These are phyloP conservation scores for Discostella stelligeroides DNA, from an alignment of 108 stramenopile genomes.

Conservation along the genomic window DNA sequence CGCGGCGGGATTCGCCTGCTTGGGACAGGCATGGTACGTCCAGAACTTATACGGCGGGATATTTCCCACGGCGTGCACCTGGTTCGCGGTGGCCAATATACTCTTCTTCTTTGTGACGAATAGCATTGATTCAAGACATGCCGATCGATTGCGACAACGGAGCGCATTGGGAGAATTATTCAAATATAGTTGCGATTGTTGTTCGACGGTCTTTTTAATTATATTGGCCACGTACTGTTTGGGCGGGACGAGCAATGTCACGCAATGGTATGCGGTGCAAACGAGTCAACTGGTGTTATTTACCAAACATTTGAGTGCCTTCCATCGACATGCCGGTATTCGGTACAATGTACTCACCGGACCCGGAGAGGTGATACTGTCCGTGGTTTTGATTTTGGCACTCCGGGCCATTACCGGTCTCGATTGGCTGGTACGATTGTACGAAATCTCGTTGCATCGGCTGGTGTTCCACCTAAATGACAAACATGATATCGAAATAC, in stretches of 20 bases:
- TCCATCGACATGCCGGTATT: slow-evolving; percentile 84
- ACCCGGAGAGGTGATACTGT: slow-evolving; percentile 83
- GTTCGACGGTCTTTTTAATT: slow-evolving; percentile 79
- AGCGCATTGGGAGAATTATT: slow-evolving; percentile 86
- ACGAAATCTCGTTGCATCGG: slow-evolving; percentile 57
- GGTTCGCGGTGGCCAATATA: slow-evolving; percentile 78
- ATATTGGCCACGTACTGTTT: slow-evolving; percentile 81
- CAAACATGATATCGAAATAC: slow-evolving; percentile 54
- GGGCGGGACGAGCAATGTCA: slow-evolving; percentile 64
- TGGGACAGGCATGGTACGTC: slow-evolving; percentile 88
- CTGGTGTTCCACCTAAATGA: slow-evolving; percentile 49
- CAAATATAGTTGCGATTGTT: slow-evolving; percentile 86
- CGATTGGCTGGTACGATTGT: slow-evolving; percentile 69
- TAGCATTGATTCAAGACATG: slow-evolving; percentile 70
- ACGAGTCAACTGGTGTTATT: slow-evolving; percentile 79
- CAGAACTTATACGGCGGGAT: slow-evolving; percentile 65
- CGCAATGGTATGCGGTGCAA: slow-evolving; percentile 91
- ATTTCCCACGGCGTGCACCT: slow-evolving; percentile 75
- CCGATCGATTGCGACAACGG: slow-evolving; percentile 83
- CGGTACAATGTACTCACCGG: slow-evolving; percentile 85
- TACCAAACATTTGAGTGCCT: slow-evolving; percentile 85
- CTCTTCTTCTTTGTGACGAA: slow-evolving; percentile 74
- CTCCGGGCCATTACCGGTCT: slow-evolving; percentile 76
- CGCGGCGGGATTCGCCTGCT: slow-evolving; percentile 63
- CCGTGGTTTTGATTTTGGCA: slow-evolving; percentile 59